Evolutionary conservation across 2,329 filamentous ascomycete species (phyloP).

Genomic region (Ophiosphaerella korrae): DNA sequence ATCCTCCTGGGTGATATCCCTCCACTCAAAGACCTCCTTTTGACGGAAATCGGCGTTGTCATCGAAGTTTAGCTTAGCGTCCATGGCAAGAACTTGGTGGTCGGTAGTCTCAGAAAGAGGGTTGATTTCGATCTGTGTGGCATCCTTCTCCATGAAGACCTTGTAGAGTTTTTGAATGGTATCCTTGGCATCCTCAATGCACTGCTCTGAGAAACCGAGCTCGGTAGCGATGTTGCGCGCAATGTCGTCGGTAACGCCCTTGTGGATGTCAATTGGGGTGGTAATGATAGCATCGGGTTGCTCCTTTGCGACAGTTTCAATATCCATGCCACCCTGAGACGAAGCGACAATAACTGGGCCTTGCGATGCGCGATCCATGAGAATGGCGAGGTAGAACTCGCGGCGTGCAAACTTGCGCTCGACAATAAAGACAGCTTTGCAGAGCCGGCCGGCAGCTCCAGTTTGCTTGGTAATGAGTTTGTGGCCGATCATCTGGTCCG

Average conservation of each 20-base stretch:
- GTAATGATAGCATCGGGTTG: slow-evolving; percentile 94
- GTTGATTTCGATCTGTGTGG: slow-evolving; percentile 99
- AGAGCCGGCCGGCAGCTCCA: slow-evolving; percentile 87
- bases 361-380: slow-evolving; percentile 95
- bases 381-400: slow-evolving; percentile 97
- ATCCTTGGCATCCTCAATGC: slow-evolving; percentile 91
- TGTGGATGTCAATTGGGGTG: slow-evolving; percentile 90
- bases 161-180: slow-evolving; percentile 99
- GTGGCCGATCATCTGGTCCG: slow-evolving; percentile 99
- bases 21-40: slow-evolving; percentile 92
- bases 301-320: slow-evolving; percentile 98
- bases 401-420: slow-evolving; percentile 99
- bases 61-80: slow-evolving; percentile 98
- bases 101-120: slow-evolving; percentile 97
- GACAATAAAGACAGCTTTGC: slow-evolving; percentile 98
- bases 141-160: slow-evolving; percentile 97
- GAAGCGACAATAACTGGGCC: slow-evolving; percentile 95
- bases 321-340: slow-evolving; percentile 98
- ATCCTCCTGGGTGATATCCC: slow-evolving; percentile 95
- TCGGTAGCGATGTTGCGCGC: slow-evolving; percentile 86
- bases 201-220: slow-evolving; percentile 97
- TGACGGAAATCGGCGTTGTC: slow-evolving; percentile 99
- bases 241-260: slow-evolving; percentile 93
- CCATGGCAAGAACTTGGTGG: slow-evolving; percentile 98
- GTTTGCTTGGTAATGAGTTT: slow-evolving; percentile 99